These are phyloP conservation scores for Leccinum arenicola DNA, from an alignment of 768 basidiomycete species.

Conservation along the genomic window DNA sequence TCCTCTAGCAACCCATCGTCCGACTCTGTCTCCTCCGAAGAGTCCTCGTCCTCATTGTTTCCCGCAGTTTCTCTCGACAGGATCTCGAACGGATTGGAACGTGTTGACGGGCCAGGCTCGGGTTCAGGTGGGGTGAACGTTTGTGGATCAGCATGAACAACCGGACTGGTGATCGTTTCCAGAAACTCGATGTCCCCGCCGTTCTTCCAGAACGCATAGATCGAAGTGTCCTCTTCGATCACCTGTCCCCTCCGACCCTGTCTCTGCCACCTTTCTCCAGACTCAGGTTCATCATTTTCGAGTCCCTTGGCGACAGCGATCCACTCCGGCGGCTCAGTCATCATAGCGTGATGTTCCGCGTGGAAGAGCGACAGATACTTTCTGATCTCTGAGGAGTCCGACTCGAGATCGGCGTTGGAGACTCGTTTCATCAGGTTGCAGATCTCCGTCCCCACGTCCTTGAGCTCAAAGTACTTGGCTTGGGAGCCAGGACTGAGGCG, in stretches of 20 bases:
- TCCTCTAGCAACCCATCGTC: not conserved
- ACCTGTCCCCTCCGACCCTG: conserved; percentile 29
- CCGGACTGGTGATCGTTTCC: conserved; percentile 6
- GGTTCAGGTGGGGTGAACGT: not conserved
- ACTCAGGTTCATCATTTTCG: conserved; percentile 12
- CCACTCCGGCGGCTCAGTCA: conserved; percentile 49
- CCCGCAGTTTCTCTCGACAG: conserved; percentile 1
- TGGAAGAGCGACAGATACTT: conserved; percentile 43
- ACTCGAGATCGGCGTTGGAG: conserved; percentile 29
- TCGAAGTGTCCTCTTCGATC: conserved; percentile 23
- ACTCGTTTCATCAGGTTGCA: conserved; percentile 43
- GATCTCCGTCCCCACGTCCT: conserved; percentile 46
- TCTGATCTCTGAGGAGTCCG: conserved; percentile 38
- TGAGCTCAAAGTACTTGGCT: conserved; percentile 38
- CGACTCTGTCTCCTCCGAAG: not conserved
- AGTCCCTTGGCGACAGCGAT: conserved; percentile 30
- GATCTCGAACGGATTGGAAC: conserved; percentile 17
- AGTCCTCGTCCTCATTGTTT: conserved; percentile 2
- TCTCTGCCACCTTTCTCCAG: conserved; percentile 34
- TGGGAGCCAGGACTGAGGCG: conserved; percentile 37
- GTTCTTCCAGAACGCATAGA: conserved; percentile 52
- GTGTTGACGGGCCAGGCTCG: conserved; percentile 2
- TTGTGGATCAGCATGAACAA: not conserved
- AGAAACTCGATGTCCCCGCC: conserved; percentile 50
- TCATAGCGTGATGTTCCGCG: conserved; percentile 45